Base-by-base conservation (phyloP, 2,329 filamentous ascomycete species). In the Monosporascus sp. region DNA sequence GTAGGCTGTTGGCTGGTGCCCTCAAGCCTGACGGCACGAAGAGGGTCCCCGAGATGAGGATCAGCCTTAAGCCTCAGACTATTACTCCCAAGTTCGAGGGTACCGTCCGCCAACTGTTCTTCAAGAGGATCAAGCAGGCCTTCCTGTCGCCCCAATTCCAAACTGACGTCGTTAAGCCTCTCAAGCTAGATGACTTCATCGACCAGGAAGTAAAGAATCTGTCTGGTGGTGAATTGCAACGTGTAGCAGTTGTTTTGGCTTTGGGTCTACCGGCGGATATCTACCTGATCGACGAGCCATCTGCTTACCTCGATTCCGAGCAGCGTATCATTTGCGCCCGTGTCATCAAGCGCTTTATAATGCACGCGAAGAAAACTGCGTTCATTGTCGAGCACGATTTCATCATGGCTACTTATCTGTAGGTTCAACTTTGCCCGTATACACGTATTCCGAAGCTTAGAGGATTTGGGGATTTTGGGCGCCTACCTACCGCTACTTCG, bases 321-420 rank as follows among this genome's bases (percentile, higher is more conserved):
- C 94, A 99, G 77, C 93, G 94, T 88, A 96, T 99, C 68, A 87
- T 99, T 65, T 93, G 92, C 57, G 88, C 93, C 46, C 88, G 92
- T 69, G 95, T 99, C 70, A 99, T 99, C 78, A 99, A 99, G 82
- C 88, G 94, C 62, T 99, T 96, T 82, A 99, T 99, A 75, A 99
- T 99, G 94, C 93, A 99, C 79, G 87, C 91, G 65, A 97, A 97
- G 85, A 97, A 97, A 84, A 99, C 94, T 0, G 94, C 94, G 49
- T 99, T 99, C 72, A 85, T 99, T 63, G 93, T 99, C 70, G 94
- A 99, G 85, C 94, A 99, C 88, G 94, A 99, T 82, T 97, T 99
- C 79, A 96, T 97, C 78, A 97, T 97, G 92, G 83, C 82, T 46
- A 85, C 81, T 18, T 83, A 83, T 58, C 63, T 75, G 38, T 46